phyloP scores from a whole-genome alignment of 257 asterid species.

The Gardenia jasminoides region DNA sequence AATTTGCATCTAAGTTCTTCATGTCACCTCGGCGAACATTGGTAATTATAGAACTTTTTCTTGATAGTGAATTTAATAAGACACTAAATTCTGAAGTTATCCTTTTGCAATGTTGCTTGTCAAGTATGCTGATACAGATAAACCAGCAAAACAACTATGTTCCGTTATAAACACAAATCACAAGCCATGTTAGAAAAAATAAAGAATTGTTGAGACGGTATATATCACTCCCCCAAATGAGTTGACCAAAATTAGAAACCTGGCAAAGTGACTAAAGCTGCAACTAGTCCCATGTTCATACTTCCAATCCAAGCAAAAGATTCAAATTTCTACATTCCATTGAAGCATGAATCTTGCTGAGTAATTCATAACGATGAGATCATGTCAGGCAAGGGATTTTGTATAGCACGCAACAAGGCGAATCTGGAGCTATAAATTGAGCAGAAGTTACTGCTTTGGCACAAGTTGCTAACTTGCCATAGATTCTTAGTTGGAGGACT shows the following conservation, averaged over 20 bases:
- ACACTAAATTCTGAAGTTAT: too few species aligned
- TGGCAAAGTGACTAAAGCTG: background rate
- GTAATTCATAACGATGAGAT: background rate
- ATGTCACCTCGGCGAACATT: too few species aligned
- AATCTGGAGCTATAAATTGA: background rate
- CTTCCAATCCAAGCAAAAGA: background rate
- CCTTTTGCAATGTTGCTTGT: background rate
- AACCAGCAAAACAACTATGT: background rate
- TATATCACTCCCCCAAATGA: background rate
- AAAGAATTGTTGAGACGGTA: background rate
- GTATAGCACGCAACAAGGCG: background rate
- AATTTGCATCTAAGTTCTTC: too few species aligned
- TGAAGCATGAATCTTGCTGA: background rate
- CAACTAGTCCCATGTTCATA: background rate
- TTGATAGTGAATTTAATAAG: too few species aligned
- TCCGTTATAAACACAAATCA: background rate
- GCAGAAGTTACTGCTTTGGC: background rate
- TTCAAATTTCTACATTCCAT: background rate
- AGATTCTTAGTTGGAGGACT: background rate
- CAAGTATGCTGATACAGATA: background rate
- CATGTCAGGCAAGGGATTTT: too few species aligned
- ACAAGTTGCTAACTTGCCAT: background rate
- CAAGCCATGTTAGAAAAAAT: background rate
- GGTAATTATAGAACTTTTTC: too few species aligned
- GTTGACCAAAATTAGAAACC: conserved; percentile 17